Evolutionary conservation across 1,139 yeast species (phyloP).

Genomic region (Kluyveromyces sp.): DNA sequence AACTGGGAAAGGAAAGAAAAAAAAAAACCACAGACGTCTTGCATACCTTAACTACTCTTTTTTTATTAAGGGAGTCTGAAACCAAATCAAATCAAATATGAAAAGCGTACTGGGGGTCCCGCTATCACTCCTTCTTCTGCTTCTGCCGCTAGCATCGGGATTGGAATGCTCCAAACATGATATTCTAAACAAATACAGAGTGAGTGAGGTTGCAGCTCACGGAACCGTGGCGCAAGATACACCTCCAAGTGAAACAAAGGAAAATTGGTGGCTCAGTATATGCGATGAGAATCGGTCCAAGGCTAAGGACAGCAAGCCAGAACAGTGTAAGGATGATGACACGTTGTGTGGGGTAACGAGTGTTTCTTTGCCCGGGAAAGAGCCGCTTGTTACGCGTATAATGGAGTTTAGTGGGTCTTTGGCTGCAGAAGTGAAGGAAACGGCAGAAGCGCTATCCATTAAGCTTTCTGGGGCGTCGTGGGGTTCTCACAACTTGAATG

Average conservation of each 20-base stretch:
- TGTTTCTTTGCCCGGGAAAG: constrained; percentile 39
- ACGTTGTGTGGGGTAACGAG: constrained; percentile 63
- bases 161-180: constrained; percentile 20
- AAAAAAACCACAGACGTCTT: too few species aligned
- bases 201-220: constrained; percentile 10
- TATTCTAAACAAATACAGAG: constrained; percentile 19
- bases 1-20: too few species aligned
- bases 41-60: neutral
- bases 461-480: constrained; percentile 52
- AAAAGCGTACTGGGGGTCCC: neutral
- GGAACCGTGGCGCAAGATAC: constrained; percentile 40
- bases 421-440: constrained; percentile 12
- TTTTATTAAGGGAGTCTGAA: neutral
- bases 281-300: constrained; percentile 45
- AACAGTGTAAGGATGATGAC: constrained; percentile 57
- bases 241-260: constrained; percentile 66
- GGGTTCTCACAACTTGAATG: constrained; percentile 55
- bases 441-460: constrained; percentile 31
- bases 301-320: constrained; percentile 16
- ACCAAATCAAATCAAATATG: neutral
- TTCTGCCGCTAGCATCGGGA: constrained; percentile 6
- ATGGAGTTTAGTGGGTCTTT: constrained; percentile 18
- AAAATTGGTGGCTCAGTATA: constrained; percentile 63
- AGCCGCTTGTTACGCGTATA: constrained; percentile 19
- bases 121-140: neutral